Evolutionary conservation across 371 early-diverging fungal genomes (phyloP).

Genomic region (Syncephalastrum monosporum): DNA sequence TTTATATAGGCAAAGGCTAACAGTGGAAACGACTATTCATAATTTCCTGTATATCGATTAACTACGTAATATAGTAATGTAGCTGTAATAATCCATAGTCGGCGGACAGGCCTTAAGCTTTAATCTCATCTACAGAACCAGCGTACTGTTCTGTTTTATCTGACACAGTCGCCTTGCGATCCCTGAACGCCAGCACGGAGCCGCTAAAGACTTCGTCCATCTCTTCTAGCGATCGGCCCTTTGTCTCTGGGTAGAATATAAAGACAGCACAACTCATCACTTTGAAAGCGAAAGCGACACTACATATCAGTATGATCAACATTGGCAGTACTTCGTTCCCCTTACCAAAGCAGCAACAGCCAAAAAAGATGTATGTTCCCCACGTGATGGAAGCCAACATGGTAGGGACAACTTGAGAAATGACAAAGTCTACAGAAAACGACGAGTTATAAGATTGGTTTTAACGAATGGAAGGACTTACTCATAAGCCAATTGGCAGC

Average conservation of each 20-base stretch:
- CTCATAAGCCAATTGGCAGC: conserved; percentile 65
- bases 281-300: conserved; percentile 16
- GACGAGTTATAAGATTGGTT: conserved; percentile 28
- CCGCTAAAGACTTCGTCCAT: conserved; percentile 46
- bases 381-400: conserved; percentile 46
- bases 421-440: conserved; percentile 23
- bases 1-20: too few relatives aligned
- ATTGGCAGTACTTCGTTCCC: not conserved
- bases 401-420: conserved; percentile 42
- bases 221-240: conserved; percentile 44
- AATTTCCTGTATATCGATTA: too few relatives aligned
- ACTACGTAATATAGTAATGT: too few relatives aligned
- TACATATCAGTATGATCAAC: not conserved
- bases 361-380: conserved; percentile 64
- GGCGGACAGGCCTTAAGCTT: too few relatives aligned
- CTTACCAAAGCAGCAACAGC: conserved; percentile 38
- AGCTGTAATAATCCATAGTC: too few relatives aligned
- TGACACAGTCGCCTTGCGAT: too few relatives aligned
- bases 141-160: too few relatives aligned
- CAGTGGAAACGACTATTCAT: too few relatives aligned
- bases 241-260: conserved; percentile 53
- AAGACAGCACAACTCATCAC: conserved; percentile 34
- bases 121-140: too few relatives aligned
- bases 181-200: too few relatives aligned
- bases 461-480: too few relatives aligned